Percentiles rank a stretch among this genome's conserved stretches.
These are phyloP conservation scores for Oidium heveae DNA, from an alignment of 2,329 filamentous ascomycete genomes.

Conservation along the genomic window DNA sequence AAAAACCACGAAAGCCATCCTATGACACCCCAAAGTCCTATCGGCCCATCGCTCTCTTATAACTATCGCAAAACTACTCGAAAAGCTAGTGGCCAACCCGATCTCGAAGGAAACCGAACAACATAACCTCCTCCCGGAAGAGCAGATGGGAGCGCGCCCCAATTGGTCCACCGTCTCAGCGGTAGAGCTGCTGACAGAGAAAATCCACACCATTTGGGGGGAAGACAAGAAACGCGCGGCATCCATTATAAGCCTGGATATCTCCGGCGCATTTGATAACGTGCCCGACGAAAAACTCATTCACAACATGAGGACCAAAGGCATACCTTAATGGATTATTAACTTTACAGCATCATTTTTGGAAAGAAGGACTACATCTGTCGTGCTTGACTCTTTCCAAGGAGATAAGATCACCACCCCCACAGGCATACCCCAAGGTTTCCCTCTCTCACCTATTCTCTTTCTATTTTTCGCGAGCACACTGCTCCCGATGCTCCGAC, in stretches of 20 bases:
- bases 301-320: no score
- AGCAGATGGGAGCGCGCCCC: not conserved
- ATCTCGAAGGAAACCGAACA: not conserved
- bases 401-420: not conserved
- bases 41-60: not conserved
- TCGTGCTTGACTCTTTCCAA: not conserved
- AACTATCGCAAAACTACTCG: not conserved
- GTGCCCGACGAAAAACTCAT: no score
- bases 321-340: no score
- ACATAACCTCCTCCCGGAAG: no score
- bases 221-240: no score
- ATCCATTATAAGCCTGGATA: no score
- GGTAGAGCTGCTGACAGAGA: not conserved
- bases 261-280: no score
- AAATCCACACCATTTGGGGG: not conserved
- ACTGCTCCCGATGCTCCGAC: not conserved
- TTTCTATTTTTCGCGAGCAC: no score
- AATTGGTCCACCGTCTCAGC: not conserved
- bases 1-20: not conserved
- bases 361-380: no score
- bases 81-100: not conserved
- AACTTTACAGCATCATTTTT: no score
- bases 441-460: not conserved
- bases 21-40: not conserved
- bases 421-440: no score